Base-by-base conservation (phyloP, 2,329 filamentous ascomycete genomes). In the Aspergillus sp. region DNA sequence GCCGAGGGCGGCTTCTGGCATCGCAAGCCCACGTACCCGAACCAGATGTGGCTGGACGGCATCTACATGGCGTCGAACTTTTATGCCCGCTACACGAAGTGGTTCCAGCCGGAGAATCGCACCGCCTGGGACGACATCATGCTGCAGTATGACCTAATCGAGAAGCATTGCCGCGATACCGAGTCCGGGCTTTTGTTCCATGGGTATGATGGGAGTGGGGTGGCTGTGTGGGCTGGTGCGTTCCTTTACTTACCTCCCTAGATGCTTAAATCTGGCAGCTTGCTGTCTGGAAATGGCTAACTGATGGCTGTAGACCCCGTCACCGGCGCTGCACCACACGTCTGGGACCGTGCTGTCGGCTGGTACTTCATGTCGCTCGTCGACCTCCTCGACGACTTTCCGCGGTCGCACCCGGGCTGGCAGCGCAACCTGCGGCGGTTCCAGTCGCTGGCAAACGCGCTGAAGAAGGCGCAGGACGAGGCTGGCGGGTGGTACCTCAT, bases 11-110 rank as follows among this genome's bases (percentile, higher is more conserved):
- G 56, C 8, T 47, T 58, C 17, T 58, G 54, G 56, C 56, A 58
- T 30, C 56, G 56, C 7, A 42, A 45, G n/a, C 54, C 54, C 0
- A 58, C 55, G 1, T 58, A 58, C 38, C 56, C 56, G 6, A 49
- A 58, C 19, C 56, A 58, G 24, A 58, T 58, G 56, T 58, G 56
- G 56, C 44, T 58, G 47, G 56, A 58, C 47, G 56, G 56, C 1
- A 56, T 58, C n/a, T 56, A 58, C 17, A 58, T 58, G 56, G 46
- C 51, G 19, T 44, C 42, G 10, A 58, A 54, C 32, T 56, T 54
- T 24, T 58, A 56, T 13, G 54, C 56, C 10, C 49, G 53, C 19
- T 58, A 51, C 14, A 58, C 56, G 3, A 44, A 26, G 19, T 58
- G 55, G 55, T 56, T 58, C 26, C 48, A 58, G 47, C 36, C 50